A percentile compares a stretch with the other conserved stretches of the same genome.
These are phyloP conservation scores for Colletotrichum sp. DNA, from an alignment of 2,329 filamentous ascomycete species.

Conservation along the genomic window DNA sequence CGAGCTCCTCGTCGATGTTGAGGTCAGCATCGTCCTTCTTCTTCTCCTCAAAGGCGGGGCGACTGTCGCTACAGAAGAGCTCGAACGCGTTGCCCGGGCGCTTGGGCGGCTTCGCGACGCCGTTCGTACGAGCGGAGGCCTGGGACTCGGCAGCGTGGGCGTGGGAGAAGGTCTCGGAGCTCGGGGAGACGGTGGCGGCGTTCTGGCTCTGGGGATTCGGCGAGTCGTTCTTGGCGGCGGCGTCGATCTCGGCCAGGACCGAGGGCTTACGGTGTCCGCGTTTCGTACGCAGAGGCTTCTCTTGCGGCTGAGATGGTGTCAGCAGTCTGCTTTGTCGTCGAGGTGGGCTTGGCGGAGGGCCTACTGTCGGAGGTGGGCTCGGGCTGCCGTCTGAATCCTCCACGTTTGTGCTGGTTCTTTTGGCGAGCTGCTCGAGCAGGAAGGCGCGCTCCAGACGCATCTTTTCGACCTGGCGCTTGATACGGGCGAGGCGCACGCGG, in stretches of 20 bases:
- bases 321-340: conserved; percentile 22
- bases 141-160: conserved; percentile 40
- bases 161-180: conserved; percentile 59
- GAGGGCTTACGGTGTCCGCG: conserved; percentile 71
- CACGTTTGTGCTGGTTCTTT: conserved; percentile 75
- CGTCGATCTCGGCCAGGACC: conserved; percentile 47
- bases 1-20: conserved; percentile 59
- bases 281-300: conserved; percentile 78
- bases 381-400: conserved; percentile 82
- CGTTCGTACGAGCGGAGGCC: conserved; percentile 38
- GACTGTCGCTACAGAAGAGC: conserved; percentile 57
- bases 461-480: conserved; percentile 88
- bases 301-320: conserved; percentile 64
- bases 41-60: conserved; percentile 48
- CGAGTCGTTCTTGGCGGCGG: conserved; percentile 38
- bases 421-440: conserved; percentile 73
- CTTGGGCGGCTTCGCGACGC: conserved; percentile 44
- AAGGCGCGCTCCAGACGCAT: conserved; percentile 85
- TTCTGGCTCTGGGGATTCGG: conserved; percentile 52
- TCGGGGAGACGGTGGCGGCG: conserved; percentile 50
- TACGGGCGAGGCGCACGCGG: conserved; percentile 76
- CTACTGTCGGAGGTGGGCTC: conserved; percentile 79
- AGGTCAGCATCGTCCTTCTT: conserved; percentile 41
- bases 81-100: conserved; percentile 56
- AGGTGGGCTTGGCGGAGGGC: conserved; percentile 32